Percentiles rank a stretch among this genome's conserved stretches.
These are phyloP conservation scores for Pseudogymnoascus sp. DNA, from an alignment of 2,329 filamentous ascomycete genomes.

Conservation along the genomic window DNA sequence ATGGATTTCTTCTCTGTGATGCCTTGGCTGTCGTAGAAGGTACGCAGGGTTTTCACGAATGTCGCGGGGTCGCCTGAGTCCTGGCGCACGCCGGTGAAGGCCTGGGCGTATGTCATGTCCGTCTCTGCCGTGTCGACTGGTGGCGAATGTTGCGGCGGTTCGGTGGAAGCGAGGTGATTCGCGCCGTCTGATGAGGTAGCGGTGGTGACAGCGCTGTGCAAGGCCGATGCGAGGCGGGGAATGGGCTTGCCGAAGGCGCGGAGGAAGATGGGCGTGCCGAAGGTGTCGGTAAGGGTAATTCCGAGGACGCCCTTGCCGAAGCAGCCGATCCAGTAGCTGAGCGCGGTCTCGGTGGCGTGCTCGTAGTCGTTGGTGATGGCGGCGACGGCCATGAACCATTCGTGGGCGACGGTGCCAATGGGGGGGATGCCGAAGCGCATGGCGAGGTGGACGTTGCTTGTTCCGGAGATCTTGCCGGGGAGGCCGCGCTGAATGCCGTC, in stretches of 20 bases:
- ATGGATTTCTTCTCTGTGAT: constrained; percentile 79
- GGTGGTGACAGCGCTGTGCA: constrained; percentile 35
- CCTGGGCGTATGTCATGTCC: constrained; percentile 54
- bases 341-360: constrained; percentile 73
- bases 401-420: constrained; percentile 86
- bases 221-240: constrained; percentile 38
- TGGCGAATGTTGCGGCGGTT: constrained; percentile 35
- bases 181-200: constrained; percentile 32
- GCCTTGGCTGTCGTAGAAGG: constrained; percentile 39
- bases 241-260: constrained; percentile 71
- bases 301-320: constrained; percentile 80
- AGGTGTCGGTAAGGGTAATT: constrained; percentile 92
- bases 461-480: constrained; percentile 72
- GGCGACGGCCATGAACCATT: constrained; percentile 99
- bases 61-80: constrained; percentile 65
- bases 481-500: constrained; percentile 60
- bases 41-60: constrained; percentile 58
- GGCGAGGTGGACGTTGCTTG: constrained; percentile 94
- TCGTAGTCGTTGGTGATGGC: constrained; percentile 83
- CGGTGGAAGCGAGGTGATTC: constrained; percentile 33
- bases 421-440: constrained; percentile 84
- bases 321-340: constrained; percentile 84
- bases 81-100: constrained; percentile 63
- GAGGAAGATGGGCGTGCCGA: constrained; percentile 86
- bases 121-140: constrained; percentile 34